Percentiles rank a stretch among this genome's conserved stretches.
Conservation (phyloP, 2,329 filamentous ascomycete species). For the Cadophora sp. region DNA sequence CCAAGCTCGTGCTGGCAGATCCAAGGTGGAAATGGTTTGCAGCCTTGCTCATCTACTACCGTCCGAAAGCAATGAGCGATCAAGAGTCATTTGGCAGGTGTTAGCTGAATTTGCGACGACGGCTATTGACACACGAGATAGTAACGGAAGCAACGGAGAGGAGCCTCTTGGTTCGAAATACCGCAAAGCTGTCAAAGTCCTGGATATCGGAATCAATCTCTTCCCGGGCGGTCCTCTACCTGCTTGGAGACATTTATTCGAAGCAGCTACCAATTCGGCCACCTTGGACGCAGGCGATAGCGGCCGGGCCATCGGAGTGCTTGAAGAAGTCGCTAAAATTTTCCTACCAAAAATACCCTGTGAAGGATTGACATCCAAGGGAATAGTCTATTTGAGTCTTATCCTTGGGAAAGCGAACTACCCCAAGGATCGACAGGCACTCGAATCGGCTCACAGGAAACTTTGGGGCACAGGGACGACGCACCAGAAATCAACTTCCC, state of each 20-base stretch:
- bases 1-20: constrained; percentile 44
- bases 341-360: constrained; percentile 50
- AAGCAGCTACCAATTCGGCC: constrained; percentile 61
- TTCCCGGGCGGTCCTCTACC: constrained; percentile 38
- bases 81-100: constrained; percentile 39
- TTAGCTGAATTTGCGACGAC: constrained; percentile 40
- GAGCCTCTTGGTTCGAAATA: constrained; percentile 69
- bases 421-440: constrained; percentile 64
- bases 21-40: constrained; percentile 47
- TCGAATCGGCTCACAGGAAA: constrained; percentile 69
- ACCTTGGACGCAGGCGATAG: constrained; percentile 70
- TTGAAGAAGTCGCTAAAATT: constrained; percentile 73
- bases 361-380: constrained; percentile 26
- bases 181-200: constrained; percentile 70
- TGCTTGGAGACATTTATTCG: constrained; percentile 60
- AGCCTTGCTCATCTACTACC: constrained; percentile 39
- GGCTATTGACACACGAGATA: constrained; percentile 33
- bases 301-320: constrained; percentile 67
- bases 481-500: constrained; percentile 50
- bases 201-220: constrained; percentile 64
- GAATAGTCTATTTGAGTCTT: constrained; percentile 43
- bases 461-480: constrained; percentile 65
- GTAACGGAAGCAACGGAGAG: constrained; percentile 42
- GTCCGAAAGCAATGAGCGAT: constrained; percentile 38
- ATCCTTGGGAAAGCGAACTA: constrained; percentile 51